Evolutionary conservation across 805 yeast species (phyloP).

Genomic region (Starmerella sirachaensis): DNA sequence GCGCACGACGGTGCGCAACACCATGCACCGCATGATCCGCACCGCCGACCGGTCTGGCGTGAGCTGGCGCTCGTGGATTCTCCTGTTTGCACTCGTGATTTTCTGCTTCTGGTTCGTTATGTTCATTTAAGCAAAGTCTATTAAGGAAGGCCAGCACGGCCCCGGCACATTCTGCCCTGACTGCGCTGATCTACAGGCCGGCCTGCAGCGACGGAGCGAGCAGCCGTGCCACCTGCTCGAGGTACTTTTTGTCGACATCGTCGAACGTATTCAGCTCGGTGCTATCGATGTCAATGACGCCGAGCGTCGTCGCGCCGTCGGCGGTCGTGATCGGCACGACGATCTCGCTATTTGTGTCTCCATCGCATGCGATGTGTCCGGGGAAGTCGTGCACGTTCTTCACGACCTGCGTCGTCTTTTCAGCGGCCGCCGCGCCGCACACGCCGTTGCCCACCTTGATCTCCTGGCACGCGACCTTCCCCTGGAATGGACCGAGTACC

Average conservation of each 20-base stretch:
- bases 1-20: constrained; percentile 37
- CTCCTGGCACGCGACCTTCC: constrained; percentile 88
- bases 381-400: constrained; percentile 67
- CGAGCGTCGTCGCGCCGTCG: constrained; percentile 37
- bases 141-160: background rate
- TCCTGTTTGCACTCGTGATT: constrained; percentile 35
- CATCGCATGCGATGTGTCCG: constrained; percentile 96
- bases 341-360: constrained; percentile 83
- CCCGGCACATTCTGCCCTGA: background rate
- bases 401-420: constrained; percentile 56
- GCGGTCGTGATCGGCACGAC: constrained; percentile 64
- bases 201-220: constrained; percentile 40
- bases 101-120: constrained; percentile 41
- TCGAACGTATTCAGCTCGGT: constrained; percentile 53
- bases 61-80: constrained; percentile 52
- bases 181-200: background rate
- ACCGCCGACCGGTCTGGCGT: constrained; percentile 56
- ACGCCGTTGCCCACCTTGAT: constrained; percentile 76
- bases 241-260: constrained; percentile 42
- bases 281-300: constrained; percentile 84
- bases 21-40: constrained; percentile 44
- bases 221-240: constrained; percentile 47
- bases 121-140: constrained; percentile 8
- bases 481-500: constrained; percentile 86
- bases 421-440: constrained; percentile 72